Conservation (phyloP, 208 protist genomes). For the Wallacemonas rigidus region DNA sequence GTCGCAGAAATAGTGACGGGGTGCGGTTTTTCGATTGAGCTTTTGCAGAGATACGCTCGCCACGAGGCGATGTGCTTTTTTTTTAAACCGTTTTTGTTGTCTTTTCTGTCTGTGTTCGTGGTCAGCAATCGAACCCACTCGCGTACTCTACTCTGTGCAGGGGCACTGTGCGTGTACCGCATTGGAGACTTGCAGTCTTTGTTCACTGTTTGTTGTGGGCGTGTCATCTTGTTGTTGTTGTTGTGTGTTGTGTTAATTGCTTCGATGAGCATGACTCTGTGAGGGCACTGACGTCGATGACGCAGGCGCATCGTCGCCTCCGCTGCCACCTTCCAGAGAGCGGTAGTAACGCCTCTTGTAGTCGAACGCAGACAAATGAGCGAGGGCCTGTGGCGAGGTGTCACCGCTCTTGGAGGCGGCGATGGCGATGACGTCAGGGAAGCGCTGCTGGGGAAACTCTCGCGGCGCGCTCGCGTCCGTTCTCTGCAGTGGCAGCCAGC, state of each 20-base stretch:
- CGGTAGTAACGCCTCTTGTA: conserved; percentile 49
- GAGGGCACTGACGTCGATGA: not conserved
- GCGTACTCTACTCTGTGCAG: no score
- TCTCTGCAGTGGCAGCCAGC: conserved; percentile 39
- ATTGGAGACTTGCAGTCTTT: not conserved
- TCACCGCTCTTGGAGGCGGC: conserved; percentile 58
- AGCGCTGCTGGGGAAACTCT: conserved; percentile 57
- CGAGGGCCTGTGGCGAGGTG: conserved; percentile 36
- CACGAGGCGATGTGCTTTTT: no score
- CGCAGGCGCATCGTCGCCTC: no score
- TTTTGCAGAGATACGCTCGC: no score
- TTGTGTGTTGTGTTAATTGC: not conserved
- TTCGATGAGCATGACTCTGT: not conserved
- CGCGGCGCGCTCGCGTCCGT: conserved; percentile 6
- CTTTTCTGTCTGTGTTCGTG: no score
- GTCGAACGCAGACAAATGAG: conserved; percentile 33
- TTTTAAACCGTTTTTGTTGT: no score
- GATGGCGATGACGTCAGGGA: conserved; percentile 33
- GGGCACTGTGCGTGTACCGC: not conserved
- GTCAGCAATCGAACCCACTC: no score
- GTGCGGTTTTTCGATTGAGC: no score
- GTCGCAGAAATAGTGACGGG: no score
- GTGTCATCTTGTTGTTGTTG: not conserved
- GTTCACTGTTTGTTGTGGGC: no score
- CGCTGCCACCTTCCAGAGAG: conserved; percentile 14